Base-by-base conservation (phyloP, 169 alveolate genomes). In the Cryptosporidium ubiquitum region DNA sequence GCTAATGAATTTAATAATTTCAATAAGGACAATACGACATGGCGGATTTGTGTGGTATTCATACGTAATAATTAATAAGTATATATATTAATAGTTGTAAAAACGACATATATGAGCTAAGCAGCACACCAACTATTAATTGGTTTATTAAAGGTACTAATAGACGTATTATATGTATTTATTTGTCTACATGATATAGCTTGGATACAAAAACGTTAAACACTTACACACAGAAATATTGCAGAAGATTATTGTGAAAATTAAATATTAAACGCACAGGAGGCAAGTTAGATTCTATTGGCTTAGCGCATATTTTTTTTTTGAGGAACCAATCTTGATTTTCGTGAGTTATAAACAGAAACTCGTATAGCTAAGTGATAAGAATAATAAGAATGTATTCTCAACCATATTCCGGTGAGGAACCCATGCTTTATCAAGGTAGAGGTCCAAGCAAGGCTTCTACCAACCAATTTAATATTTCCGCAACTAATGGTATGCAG, bases 11-110 rank as follows among this genome's bases (percentile, higher is more conserved):
- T 55, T 3, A 23, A 55, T 23, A 23, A 6, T 51, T 51, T 7
- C 29, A 7, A 55, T 55, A n/a, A 55, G 51, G 70, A 35, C 51
- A 39, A 20, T 73, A 73, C 85, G 85, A 73, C 85, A 33, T 73
- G 69, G 85, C 85, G 85, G 85, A 73, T 73, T 73, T 73, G 85
- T 73, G 85, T 73, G 85, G 85, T 71, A 73, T 73, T 70, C 70
- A 52, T 73, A 73, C 85, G 85, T 73, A 73, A 20, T 52, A 49
- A 37, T 23, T 52, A 55, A 16, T 51, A 31, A 18, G 44, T 3
- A 33, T 26, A 64, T 66, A 6, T 39, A 31, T 31, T 37, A 66
- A 39, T 66, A 31, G 49, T 52, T 52, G 20, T 35, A 51, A 4
- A 55, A 55, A 55, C 66, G 20, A 5, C 66, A 26, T 9, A 20